Conservation (phyloP, 2,329 filamentous ascomycete genomes). For the Botrytis aclada region DNA sequence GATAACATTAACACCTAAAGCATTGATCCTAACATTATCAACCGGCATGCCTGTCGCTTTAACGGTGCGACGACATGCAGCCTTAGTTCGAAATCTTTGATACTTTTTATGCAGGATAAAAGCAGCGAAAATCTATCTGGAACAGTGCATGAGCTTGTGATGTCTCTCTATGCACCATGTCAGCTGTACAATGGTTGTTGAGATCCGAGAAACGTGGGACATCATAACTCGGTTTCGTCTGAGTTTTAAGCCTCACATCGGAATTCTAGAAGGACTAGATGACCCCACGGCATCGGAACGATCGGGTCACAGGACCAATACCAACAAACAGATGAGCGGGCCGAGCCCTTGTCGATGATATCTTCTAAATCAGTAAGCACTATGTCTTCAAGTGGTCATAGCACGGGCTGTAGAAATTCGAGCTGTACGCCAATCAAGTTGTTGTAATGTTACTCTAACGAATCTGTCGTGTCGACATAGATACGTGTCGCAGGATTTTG, state of each 20-base stretch:
- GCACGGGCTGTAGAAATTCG: neutral
- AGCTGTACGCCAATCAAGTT: neutral
- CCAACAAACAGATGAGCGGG: neutral
- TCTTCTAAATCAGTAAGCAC: neutral
- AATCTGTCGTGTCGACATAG: neutral
- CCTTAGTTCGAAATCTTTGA: neutral
- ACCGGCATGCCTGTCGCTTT: neutral
- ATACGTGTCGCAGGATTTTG: neutral
- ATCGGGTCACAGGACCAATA: neutral
- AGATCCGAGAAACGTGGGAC: neutral
- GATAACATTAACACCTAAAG: neutral
- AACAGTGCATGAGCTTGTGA: neutral
- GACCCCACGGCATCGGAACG: neutral
- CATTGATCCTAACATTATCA: neutral
- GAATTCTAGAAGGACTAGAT: neutral
- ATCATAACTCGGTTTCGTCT: neutral
- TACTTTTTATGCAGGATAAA: neutral
- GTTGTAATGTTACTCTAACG: neutral
- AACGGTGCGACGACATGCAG: neutral
- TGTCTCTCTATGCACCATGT: neutral
- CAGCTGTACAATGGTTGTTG: neutral
- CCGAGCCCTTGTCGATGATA: neutral
- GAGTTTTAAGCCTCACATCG: neutral
- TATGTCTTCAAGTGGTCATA: neutral
- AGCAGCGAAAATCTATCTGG: neutral